Percentiles rank a stretch among this genome's conserved stretches.
phyloP scores from a whole-genome alignment of 345 rosid species.

The Streptanthus diversifolius region DNA sequence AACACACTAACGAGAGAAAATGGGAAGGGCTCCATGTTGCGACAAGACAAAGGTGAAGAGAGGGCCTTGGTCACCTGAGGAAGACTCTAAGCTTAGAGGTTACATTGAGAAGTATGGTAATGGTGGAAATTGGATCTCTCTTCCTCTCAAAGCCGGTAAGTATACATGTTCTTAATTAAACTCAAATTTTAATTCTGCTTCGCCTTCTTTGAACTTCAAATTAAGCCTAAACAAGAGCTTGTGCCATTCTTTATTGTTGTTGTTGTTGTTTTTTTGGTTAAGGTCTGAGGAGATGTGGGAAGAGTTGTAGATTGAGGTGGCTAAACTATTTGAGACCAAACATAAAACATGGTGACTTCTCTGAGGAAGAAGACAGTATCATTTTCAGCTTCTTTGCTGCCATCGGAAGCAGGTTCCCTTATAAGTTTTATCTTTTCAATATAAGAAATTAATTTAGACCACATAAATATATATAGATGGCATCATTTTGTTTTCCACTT shows the following conservation, averaged over 20 bases:
- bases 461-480: not conserved
- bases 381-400: slow-evolving; percentile 70
- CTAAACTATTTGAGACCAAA: slow-evolving; percentile 93
- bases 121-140: slow-evolving; percentile 94
- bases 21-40: slow-evolving; percentile 99
- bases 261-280: slow-evolving; percentile 3
- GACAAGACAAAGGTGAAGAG: slow-evolving; percentile 94
- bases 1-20: slow-evolving; percentile 31
- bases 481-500: slow-evolving; percentile 6
- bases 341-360: slow-evolving; percentile 89
- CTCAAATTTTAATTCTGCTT: not conserved
- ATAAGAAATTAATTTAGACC: not conserved
- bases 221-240: not conserved
- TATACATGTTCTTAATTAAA: not conserved
- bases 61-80: slow-evolving; percentile 98
- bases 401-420: slow-evolving; percentile 88
- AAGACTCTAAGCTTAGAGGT: slow-evolving; percentile 80
- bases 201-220: not conserved
- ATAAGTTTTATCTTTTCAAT: not conserved
- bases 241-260: slow-evolving; percentile 5
- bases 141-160: slow-evolving; percentile 90
- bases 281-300: slow-evolving; percentile 95
- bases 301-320: slow-evolving; percentile 97
- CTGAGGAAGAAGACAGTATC: slow-evolving; percentile 76
- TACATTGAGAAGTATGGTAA: slow-evolving; percentile 80